Evolutionary conservation across 306 rosid species (phyloP).

Genomic region (Potentilla sterilis): DNA sequence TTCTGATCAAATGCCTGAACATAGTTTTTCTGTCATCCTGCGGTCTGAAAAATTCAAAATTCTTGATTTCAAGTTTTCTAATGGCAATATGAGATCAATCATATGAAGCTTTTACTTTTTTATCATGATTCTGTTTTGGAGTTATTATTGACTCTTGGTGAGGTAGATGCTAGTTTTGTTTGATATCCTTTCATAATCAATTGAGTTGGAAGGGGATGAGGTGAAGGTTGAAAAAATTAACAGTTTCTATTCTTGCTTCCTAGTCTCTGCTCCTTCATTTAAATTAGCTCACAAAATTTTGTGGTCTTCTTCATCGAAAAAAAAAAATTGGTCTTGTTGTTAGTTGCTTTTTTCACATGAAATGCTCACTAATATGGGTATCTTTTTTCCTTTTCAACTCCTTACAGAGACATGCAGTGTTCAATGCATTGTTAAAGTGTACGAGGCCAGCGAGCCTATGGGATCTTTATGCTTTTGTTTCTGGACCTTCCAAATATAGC

Average conservation of each 20-base stretch:
- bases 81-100: background rate
- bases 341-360: slow-evolving; percentile 30
- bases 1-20: background rate
- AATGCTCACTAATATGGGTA: slow-evolving; percentile 30
- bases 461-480: slow-evolving; percentile 84
- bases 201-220: background rate
- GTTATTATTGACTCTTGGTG: background rate
- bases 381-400: slow-evolving; percentile 12
- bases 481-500: slow-evolving; percentile 69
- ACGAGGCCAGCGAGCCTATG: slow-evolving; percentile 62
- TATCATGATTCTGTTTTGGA: background rate
- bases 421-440: slow-evolving; percentile 60
- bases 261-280: background rate
- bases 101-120: background rate
- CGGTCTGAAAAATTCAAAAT: background rate
- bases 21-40: background rate
- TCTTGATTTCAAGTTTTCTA: background rate
- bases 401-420: slow-evolving; percentile 68
- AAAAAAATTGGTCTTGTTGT: slow-evolving; percentile 13
- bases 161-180: background rate
- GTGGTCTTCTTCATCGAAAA: slow-evolving; percentile 13
- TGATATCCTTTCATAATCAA: background rate
- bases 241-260: background rate
- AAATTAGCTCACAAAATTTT: background rate
- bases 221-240: background rate